Conservation (phyloP, 2,329 filamentous ascomycete genomes). For the Sclerotinia trifoliorum region DNA sequence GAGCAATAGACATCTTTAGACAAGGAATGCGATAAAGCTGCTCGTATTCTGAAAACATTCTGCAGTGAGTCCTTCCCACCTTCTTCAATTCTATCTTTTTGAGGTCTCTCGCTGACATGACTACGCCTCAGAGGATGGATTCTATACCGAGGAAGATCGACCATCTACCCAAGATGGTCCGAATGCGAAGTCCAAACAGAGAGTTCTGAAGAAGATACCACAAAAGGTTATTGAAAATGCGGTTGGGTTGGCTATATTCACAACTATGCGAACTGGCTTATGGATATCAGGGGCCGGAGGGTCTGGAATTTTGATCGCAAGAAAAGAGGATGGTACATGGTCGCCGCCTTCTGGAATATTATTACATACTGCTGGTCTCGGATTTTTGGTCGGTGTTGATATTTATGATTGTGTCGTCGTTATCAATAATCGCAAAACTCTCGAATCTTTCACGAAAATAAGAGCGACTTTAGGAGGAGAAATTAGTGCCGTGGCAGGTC, state of each 20-base stretch:
- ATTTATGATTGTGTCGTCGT: slow-evolving; percentile 95
- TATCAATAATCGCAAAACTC: slow-evolving; percentile 79
- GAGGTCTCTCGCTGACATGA: slow-evolving; percentile 8
- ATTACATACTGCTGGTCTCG: slow-evolving; percentile 82
- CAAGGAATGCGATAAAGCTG: slow-evolving; percentile 86
- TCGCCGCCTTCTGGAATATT: slow-evolving; percentile 88
- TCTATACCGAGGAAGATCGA: slow-evolving; percentile 56
- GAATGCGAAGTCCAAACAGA: slow-evolving; percentile 52
- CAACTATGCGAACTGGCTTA: slow-evolving; percentile 88
- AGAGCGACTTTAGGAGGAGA: slow-evolving; percentile 80
- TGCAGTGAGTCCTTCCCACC: slow-evolving; percentile 61
- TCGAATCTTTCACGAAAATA: slow-evolving; percentile 79
- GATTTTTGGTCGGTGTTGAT: slow-evolving; percentile 87
- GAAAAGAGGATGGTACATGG: slow-evolving; percentile 82
- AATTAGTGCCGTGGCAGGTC: slow-evolving; percentile 72
- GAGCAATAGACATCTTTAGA: slow-evolving; percentile 62
- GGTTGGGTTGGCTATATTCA: slow-evolving; percentile 89
- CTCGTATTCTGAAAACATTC: slow-evolving; percentile 84
- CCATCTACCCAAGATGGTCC: slow-evolving; percentile 37
- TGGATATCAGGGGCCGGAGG: slow-evolving; percentile 92
- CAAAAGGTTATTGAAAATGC: slow-evolving; percentile 82
- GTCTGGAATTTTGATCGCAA: slow-evolving; percentile 80
- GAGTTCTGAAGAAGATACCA: slow-evolving; percentile 76
- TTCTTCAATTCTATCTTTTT: slow-evolving; percentile 15
- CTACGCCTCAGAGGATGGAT: slow-evolving; percentile 58